Base-by-base conservation (phyloP, 2,329 filamentous ascomycete species). In the Capronia epimyces region DNA sequence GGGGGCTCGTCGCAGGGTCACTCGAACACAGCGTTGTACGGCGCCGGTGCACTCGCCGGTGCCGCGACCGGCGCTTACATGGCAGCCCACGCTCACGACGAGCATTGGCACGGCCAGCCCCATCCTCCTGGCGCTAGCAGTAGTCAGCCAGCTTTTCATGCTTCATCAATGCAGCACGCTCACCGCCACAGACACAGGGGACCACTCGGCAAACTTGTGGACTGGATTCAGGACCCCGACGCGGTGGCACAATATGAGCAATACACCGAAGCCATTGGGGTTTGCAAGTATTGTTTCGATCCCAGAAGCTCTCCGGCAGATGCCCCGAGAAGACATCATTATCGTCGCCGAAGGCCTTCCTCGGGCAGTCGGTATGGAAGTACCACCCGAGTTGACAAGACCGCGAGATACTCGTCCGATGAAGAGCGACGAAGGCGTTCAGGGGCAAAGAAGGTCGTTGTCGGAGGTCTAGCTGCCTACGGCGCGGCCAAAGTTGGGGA, bases 211-310 rank as follows among this genome's bases (percentile, higher is more conserved):
- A 75, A 71, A 43, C 71, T 82, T 24, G 71, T 80, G 32, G 77
- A 79, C 60, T 84, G 76, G 71, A 83, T 77, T 77, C 80, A 74
- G 62, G 81, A 79, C 55, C 74, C 80, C 1, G 80, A 84, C 55
- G 81, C 80, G n/a, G 79, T 84, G 1, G 75, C 74, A 15, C 77
- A 77, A 62, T 84, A 82, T 69, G 81, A 84, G 64, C 80, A 83
- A 62, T 84, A 84, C 60, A 83, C 81, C 1, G 80, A 84, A 65
- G 77, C 78, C 52, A 83, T 83, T 59, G 81, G 81, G 18, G 77
- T 84, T 2, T 84, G 81, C 67, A 80, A 76, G 56, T 71, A 81
- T 59, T 84, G 81, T 63, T 84, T 84, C 60, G 80, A 83, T 53
- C 80, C 81, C 5, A 72, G 75, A 7, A 77, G 76, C 13, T 75